These are phyloP conservation scores for Eutreptiella sp. DNA, from an alignment of 208 protist genomes.

Conservation along the genomic window DNA sequence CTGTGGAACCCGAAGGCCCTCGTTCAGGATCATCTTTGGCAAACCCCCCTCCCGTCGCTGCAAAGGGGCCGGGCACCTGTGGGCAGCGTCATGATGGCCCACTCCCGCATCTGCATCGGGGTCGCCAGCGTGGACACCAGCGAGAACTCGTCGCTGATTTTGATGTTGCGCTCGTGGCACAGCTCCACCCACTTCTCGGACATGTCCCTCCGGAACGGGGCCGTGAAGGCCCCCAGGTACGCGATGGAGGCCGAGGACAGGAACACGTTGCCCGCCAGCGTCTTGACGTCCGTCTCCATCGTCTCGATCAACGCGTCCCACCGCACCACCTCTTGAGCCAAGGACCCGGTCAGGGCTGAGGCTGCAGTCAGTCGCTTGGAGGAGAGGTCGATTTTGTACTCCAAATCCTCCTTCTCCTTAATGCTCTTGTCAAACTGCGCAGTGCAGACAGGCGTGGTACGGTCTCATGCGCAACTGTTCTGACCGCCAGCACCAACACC, in stretches of 20 bases:
- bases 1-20: too few species aligned
- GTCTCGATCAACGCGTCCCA: slow-evolving; percentile 81
- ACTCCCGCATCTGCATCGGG: slow-evolving; percentile 89
- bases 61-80: slow-evolving; percentile 40
- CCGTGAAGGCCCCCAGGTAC: slow-evolving; percentile 90
- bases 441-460: slow-evolving; percentile 1
- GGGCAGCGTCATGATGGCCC: slow-evolving; percentile 90
- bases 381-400: slow-evolving; percentile 71
- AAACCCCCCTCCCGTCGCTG: too few species aligned
- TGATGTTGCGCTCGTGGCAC: slow-evolving; percentile 47
- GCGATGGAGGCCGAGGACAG: slow-evolving; percentile 84
- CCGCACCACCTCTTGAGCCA: slow-evolving; percentile 84
- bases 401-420: slow-evolving; percentile 75
- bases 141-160: slow-evolving; percentile 46
- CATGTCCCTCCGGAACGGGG: slow-evolving; percentile 75
- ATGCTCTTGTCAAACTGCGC: slow-evolving; percentile 68
- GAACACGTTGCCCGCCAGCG: slow-evolving; percentile 84
- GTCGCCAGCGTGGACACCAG: slow-evolving; percentile 74
- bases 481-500: neutral
- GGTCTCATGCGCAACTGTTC: slow-evolving; percentile 16
- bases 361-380: slow-evolving; percentile 82
- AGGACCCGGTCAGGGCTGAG: slow-evolving; percentile 81
- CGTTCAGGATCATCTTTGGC: too few species aligned
- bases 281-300: slow-evolving; percentile 55
- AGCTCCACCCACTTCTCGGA: slow-evolving; percentile 62